Conservation (phyloP, 2,329 filamentous ascomycete genomes). For the Escovopsis sp. region DNA sequence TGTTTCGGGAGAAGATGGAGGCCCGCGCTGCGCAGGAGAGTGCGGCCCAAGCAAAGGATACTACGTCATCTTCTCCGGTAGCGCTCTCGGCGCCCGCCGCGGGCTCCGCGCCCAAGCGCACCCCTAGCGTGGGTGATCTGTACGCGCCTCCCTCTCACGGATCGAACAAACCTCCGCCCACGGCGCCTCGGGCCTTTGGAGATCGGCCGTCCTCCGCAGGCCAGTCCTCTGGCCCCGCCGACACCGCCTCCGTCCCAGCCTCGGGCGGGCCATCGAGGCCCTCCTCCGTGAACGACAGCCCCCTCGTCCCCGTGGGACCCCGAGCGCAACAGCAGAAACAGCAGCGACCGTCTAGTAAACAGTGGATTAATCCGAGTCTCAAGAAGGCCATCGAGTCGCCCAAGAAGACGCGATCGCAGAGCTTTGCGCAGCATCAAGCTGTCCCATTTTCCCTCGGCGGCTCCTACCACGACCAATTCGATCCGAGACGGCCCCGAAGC, state of each 20-base stretch:
- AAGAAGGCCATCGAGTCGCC: slow-evolving; percentile 38
- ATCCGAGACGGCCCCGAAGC: slow-evolving; percentile 33
- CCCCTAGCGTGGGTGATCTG: slow-evolving; percentile 17
- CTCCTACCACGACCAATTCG: slow-evolving; percentile 20
- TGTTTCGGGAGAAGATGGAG: slow-evolving; percentile 35
- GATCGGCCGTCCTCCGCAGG: slow-evolving; percentile 33
- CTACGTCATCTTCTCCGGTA: slow-evolving; percentile 37
- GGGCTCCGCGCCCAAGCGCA: slow-evolving; percentile 37
- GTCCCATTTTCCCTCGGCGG: slow-evolving; percentile 21
- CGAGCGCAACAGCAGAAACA: slow-evolving; percentile 33
- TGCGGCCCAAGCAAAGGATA: slow-evolving; percentile 30
- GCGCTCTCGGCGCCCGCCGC: slow-evolving; percentile 44
- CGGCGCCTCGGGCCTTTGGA: slow-evolving; percentile 34
- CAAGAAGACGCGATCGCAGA: slow-evolving; percentile 33
- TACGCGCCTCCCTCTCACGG: slow-evolving; percentile 13
- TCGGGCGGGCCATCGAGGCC: slow-evolving; percentile 29
- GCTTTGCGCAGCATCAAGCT: slow-evolving; percentile 28
- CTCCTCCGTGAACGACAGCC: slow-evolving; percentile 23
- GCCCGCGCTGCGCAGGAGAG: slow-evolving; percentile 33
- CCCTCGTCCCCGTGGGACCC: slow-evolving; percentile 37
- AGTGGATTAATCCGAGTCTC: slow-evolving; percentile 42
- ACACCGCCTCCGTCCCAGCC: slow-evolving; percentile 17
- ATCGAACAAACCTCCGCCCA: slow-evolving; percentile 35
- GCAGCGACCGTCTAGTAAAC: slow-evolving; percentile 38
- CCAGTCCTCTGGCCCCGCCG: slow-evolving; percentile 19